Percentiles rank a stretch among this genome's conserved stretches.
These are phyloP conservation scores for Barbarea vulgaris DNA, from an alignment of 345 rosid genomes.

Conservation along the genomic window DNA sequence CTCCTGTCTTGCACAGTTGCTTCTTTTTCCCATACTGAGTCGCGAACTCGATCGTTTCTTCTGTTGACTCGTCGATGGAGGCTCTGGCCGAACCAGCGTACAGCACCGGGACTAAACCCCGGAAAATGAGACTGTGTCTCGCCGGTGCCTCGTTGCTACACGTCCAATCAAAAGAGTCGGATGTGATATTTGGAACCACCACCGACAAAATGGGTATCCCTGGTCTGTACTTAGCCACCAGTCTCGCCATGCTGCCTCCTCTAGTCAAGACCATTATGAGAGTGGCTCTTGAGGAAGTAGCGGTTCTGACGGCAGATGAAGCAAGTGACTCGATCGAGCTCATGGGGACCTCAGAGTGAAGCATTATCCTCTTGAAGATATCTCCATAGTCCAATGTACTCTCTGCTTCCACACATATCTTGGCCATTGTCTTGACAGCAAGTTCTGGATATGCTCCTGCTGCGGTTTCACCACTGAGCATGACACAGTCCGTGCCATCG, in stretches of 20 bases:
- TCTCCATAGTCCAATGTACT: constrained; percentile 81
- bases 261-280: constrained; percentile 84
- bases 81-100: constrained; percentile 93
- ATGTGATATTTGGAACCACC: constrained; percentile 83
- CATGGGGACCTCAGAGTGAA: constrained; percentile 85
- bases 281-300: constrained; percentile 77
- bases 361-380: constrained; percentile 80
- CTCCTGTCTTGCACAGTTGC: constrained; percentile 74
- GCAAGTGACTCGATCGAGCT: constrained; percentile 89
- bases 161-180: constrained; percentile 87
- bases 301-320: constrained; percentile 85
- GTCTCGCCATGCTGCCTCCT: constrained; percentile 91
- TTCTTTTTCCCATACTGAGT: constrained; percentile 60
- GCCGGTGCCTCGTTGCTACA: constrained; percentile 89
- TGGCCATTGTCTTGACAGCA: constrained; percentile 91
- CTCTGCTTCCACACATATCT: constrained; percentile 90
- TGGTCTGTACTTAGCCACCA: constrained; percentile 95
- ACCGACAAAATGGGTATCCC: constrained; percentile 83
- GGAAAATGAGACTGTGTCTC: constrained; percentile 83
- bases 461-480: constrained; percentile 98
- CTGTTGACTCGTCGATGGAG: constrained; percentile 82
- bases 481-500: constrained; percentile 91
- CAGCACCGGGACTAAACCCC: constrained; percentile 74
- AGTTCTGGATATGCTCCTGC: constrained; percentile 95
- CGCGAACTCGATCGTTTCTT: constrained; percentile 81